phyloP scores from a whole-genome alignment of 1,284 basidiomycete genomes.

The Ustilago trichophora region DNA sequence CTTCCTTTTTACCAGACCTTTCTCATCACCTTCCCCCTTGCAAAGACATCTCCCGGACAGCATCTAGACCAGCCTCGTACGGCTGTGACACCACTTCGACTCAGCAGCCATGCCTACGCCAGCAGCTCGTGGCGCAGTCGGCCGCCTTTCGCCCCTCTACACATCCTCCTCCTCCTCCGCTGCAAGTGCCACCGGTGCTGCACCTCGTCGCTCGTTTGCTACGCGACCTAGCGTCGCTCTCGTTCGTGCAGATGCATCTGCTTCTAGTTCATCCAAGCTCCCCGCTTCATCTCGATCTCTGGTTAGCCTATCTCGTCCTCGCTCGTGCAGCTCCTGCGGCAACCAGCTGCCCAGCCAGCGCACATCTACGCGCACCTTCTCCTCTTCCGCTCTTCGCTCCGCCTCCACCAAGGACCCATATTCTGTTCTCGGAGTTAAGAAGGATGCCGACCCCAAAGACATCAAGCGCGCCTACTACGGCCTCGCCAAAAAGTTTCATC shows the following conservation, averaged over 20 bases:
- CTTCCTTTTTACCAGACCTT: too few species aligned
- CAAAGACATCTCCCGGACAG: too few species aligned
- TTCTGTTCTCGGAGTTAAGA: conserved; percentile 83
- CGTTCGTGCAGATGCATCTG: background rate
- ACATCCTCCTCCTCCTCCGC: conserved; percentile 19
- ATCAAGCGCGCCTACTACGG: conserved; percentile 98
- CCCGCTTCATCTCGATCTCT: conserved; percentile 32
- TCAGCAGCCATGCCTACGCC: conserved; percentile 26
- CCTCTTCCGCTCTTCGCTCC: conserved; percentile 5
- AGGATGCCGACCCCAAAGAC: conserved; percentile 83
- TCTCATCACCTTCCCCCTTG: too few species aligned
- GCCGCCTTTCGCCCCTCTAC: conserved; percentile 21
- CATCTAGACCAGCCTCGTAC: too few species aligned
- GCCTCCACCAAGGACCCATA: conserved; percentile 83
- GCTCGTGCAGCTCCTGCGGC: conserved; percentile 25
- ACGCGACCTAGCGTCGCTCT: conserved; percentile 3
- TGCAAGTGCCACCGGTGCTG: conserved; percentile 2
- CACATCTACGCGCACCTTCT: conserved; percentile 16
- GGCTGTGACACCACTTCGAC: too few species aligned
- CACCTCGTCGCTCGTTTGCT: conserved; percentile 11
- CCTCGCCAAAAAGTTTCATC: conserved; percentile 98
- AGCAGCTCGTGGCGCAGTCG: conserved; percentile 25
- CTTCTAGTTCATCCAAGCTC: conserved; percentile 6
- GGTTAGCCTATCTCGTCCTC: conserved; percentile 20
- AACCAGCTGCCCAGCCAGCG: background rate